A percentile compares a stretch with the other conserved stretches of the same genome.
Conservation (phyloP, 139 green algal genomes). For the Astrephomene gubernaculifera region DNA sequence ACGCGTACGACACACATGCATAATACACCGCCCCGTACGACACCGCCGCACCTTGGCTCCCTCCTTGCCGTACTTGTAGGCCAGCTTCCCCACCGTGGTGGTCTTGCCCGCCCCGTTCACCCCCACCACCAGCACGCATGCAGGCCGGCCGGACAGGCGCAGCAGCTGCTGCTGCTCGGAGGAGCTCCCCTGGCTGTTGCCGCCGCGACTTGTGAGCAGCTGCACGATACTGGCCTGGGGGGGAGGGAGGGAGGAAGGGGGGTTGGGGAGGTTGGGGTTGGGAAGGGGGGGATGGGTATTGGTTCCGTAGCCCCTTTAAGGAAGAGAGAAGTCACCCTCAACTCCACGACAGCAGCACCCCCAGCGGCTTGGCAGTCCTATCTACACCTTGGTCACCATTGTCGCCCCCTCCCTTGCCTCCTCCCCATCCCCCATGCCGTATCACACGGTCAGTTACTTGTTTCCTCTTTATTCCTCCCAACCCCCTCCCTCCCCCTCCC, state of each 20-base stretch:
- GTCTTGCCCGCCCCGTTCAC: constrained; percentile 99
- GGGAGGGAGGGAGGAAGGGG: not conserved
- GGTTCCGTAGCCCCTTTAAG: too few species aligned
- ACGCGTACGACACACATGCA: too few species aligned
- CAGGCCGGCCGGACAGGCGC: constrained; percentile 66
- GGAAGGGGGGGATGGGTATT: not conserved
- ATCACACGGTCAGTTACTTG: too few species aligned
- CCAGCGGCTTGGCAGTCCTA: too few species aligned
- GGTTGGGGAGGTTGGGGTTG: not conserved
- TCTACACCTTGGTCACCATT: too few species aligned
- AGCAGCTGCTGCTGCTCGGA: constrained; percentile 27
- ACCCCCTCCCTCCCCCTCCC: not conserved
- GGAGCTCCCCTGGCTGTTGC: too few species aligned
- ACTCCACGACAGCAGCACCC: too few species aligned
- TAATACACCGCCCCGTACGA: not conserved
- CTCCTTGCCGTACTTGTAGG: constrained; percentile 76
- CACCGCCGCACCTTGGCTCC: constrained; percentile 66
- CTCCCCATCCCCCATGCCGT: not conserved
- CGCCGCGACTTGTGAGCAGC: constrained; percentile 44
- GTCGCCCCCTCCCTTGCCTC: not conserved
- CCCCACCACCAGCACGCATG: constrained; percentile 91
- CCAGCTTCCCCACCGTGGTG: constrained; percentile 90
- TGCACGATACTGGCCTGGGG: constrained; percentile 60
- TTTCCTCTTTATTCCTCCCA: too few species aligned
- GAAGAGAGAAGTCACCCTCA: too few species aligned